Evolutionary conservation across 306 rosid genomes (phyloP).

Genomic region (Prunus salicina): DNA sequence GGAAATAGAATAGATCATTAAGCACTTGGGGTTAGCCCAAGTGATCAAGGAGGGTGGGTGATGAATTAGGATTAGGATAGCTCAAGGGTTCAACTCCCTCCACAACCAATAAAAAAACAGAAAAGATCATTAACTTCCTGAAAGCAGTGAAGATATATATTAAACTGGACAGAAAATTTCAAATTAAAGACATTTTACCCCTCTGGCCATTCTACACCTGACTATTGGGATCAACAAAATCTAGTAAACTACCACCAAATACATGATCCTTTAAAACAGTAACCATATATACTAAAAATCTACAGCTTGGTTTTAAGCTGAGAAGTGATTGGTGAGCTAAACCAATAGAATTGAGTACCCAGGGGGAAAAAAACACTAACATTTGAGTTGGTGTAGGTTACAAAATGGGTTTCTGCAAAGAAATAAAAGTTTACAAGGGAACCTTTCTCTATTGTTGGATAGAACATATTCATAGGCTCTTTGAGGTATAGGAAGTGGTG

Average conservation of each 20-base stretch:
- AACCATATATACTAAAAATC: neutral
- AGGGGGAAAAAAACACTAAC: neutral
- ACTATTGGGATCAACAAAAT: too few relatives aligned
- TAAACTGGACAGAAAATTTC: neutral
- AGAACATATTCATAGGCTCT: neutral
- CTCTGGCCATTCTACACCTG: neutral
- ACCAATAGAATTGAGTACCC: neutral
- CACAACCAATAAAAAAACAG: neutral
- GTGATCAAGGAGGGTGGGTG: too few relatives aligned
- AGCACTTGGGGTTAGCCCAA: too few relatives aligned
- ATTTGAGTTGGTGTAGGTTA: neutral
- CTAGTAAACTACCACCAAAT: neutral
- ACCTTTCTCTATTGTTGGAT: neutral
- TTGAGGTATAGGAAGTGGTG: neutral
- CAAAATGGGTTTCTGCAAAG: neutral
- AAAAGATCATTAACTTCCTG: neutral
- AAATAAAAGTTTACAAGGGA: neutral
- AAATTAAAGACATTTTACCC: neutral
- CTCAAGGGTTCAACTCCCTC: too few relatives aligned
- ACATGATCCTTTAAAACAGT: neutral
- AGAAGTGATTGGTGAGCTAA: neutral
- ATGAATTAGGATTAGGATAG: too few relatives aligned
- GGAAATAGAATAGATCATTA: neutral
- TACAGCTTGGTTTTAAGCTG: neutral
- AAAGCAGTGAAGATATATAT: neutral